These are phyloP conservation scores for Pluteus cervinus DNA, from an alignment of 768 basidiomycete species.

Conservation along the genomic window DNA sequence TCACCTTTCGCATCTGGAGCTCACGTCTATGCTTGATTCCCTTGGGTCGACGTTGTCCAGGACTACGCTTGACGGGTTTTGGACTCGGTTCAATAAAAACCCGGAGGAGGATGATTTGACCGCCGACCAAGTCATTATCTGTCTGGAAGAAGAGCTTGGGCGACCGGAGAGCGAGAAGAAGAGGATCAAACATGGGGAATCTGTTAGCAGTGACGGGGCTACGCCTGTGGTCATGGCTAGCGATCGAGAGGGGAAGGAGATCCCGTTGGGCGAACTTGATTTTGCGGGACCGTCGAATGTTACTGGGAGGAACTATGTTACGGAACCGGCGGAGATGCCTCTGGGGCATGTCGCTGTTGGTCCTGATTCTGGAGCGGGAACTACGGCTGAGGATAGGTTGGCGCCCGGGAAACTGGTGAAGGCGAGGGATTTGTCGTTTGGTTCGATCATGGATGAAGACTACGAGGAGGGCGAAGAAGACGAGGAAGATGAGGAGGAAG, in stretches of 20 bases:
- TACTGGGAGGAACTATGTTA: conserved; percentile 21
- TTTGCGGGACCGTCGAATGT: conserved; percentile 46
- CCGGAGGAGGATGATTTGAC: conserved; percentile 67
- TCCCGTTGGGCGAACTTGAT: conserved; percentile 49
- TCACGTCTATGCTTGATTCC: conserved; percentile 94
- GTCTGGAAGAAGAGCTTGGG: conserved; percentile 79
- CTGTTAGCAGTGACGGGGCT: conserved; percentile 45
- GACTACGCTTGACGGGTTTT: conserved; percentile 79
- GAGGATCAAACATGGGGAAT: conserved; percentile 48
- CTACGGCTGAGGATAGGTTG: too few species aligned
- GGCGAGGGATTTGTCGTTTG: too few species aligned
- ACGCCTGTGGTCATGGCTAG: conserved; percentile 43
- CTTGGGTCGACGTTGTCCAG: conserved; percentile 87
- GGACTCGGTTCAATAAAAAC: conserved; percentile 59
- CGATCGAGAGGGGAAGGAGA: conserved; percentile 33
- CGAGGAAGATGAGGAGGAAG: conserved; percentile 7
- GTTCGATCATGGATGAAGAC: too few species aligned
- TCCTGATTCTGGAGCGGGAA: too few species aligned
- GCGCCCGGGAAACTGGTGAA: too few species aligned
- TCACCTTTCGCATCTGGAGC: conserved; percentile 73
- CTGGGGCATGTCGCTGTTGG: conserved; percentile 25
- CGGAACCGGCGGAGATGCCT: conserved; percentile 43
- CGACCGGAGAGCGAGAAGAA: conserved; percentile 70
- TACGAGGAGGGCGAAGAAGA: conserved; percentile 10
- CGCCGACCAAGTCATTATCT: conserved; percentile 73